Percentiles rank a stretch among this genome's conserved stretches.
Evolutionary conservation across 768 basidiomycete genomes (phyloP).

Genomic region (Cystobasidium tubakii): DNA sequence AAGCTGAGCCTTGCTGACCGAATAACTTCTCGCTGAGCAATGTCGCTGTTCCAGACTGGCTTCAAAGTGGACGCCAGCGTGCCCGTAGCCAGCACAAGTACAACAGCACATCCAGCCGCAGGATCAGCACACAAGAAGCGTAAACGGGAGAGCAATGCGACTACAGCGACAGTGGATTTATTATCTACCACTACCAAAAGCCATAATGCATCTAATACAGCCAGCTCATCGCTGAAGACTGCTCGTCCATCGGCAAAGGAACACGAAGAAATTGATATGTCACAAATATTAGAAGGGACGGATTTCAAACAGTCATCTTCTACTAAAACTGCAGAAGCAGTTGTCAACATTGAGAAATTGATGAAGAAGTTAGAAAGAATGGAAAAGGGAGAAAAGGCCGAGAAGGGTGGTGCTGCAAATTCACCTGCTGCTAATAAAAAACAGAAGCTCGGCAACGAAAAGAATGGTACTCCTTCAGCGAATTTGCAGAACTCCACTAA

Average conservation of each 20-base stretch:
- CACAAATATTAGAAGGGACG: neutral
- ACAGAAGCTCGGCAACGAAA: neutral
- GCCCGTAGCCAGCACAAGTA: conserved; percentile 1
- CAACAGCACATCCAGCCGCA: neutral
- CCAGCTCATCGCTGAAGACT: neutral
- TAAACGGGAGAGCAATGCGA: conserved; percentile 2
- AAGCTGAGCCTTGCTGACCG: too few species aligned
- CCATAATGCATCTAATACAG: neutral
- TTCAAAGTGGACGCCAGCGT: conserved; percentile 18
- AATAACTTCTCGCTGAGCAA: neutral
- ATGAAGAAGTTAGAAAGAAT: conserved; percentile 25
- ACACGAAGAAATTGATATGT: neutral
- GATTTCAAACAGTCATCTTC: neutral
- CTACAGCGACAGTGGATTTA: neutral
- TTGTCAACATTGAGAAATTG: conserved; percentile 34
- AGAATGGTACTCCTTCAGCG: neutral
- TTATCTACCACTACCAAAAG: neutral
- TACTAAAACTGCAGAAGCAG: neutral
- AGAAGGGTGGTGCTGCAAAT: neutral
- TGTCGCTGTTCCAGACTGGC: conserved; percentile 33
- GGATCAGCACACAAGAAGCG: conserved; percentile 21
- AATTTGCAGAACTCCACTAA: neutral
- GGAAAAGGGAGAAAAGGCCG: conserved; percentile 9
- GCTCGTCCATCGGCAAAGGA: neutral
- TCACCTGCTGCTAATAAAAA: neutral